Base-by-base conservation (phyloP, 345 rosid genomes). In the Melastoma malabathricum region DNA sequence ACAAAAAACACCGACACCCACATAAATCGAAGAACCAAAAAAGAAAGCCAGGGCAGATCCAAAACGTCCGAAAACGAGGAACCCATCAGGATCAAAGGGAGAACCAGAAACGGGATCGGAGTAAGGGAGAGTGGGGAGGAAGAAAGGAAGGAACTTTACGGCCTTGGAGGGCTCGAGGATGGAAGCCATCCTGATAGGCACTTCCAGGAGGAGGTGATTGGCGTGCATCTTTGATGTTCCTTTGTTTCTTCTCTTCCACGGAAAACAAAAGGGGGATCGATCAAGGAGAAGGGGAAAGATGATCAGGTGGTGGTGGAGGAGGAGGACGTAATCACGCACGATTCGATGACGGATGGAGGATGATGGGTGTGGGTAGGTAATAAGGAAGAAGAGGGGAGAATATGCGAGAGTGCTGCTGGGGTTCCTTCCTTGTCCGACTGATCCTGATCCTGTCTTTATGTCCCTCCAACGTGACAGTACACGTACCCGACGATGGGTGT, bases 151-250 rank as follows among this genome's bases (percentile, higher is more conserved):
- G 44, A 15, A 38, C 67, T 79, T 83, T 39, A 92, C 96, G n/a
- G 86, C 57, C 68, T 92, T 92, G 34, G 98, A 84, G 29, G 98
- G 84, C 73, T 90, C 95, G 64, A 90, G 94, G 63, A 90, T 84
- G 43, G 94, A 82, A 64, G 92, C 95, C 98, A 90, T 90, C 87
- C 98, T 72, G 61, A 90, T 90, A 3, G 98, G 98, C 85, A 86
- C 98, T 59, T 90, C 98, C 23, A 84, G 89, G 56, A 90, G 96
- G 72, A 90, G 64, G 78, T 90, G 94, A 59, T 76, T 78, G 2
- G 98, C 77, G 66, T 92, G 98, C 98, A 92, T 92, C 59, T 64
- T n/a, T n/a, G n/a, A n/a, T n/a, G n/a, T n/a, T 83, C 52, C 38
- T 34, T n/a, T 59, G 54, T 5, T 31, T 31, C 38, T 31, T 31